phyloP scores from a whole-genome alignment of 78 protist genomes.

The Goniomonas avonlea region DNA sequence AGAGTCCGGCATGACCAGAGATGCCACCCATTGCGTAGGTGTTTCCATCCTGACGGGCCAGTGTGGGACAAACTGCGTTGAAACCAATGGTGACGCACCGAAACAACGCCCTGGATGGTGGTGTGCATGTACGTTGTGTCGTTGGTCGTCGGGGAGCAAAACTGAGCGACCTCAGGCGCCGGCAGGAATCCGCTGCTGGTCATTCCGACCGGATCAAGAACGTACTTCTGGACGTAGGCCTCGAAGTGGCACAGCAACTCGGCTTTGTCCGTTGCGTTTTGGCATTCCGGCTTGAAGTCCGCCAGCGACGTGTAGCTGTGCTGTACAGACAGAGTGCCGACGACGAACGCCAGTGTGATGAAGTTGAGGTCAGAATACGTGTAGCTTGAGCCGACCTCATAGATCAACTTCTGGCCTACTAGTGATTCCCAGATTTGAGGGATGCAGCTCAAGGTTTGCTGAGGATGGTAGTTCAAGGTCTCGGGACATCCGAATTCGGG shows the following conservation, averaged over 20 bases:
- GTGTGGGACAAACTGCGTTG: background rate
- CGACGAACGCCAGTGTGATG: constrained; percentile 65
- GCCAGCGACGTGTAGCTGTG: constrained; percentile 2
- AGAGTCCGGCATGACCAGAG: constrained; percentile 78
- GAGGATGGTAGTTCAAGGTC: constrained; percentile 39
- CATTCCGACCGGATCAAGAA: constrained; percentile 21
- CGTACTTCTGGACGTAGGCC: constrained; percentile 61
- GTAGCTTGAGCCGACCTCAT: constrained; percentile 48
- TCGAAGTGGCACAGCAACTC: constrained; percentile 58
- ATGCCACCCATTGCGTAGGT: constrained; percentile 75
- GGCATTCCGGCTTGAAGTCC: constrained; percentile 33
- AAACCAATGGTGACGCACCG: no score
- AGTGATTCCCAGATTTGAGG: constrained; percentile 39
- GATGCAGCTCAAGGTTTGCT: constrained; percentile 52
- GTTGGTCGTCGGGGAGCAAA: constrained; percentile 53
- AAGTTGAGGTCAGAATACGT: constrained; percentile 40
- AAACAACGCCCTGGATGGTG: constrained; percentile 29
- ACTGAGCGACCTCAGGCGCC: background rate
- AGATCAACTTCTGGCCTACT: constrained; percentile 42
- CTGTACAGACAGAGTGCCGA: constrained; percentile 43
- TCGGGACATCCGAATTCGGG: constrained; percentile 62
- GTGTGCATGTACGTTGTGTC: constrained; percentile 55
- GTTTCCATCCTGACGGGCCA: constrained; percentile 51
- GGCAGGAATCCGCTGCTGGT: constrained; percentile 41
- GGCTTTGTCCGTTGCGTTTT: background rate